Evolutionary conservation across 495 filamentous ascomycete genomes (phyloP).

Genomic region (Aspergillus ellipticus): DNA sequence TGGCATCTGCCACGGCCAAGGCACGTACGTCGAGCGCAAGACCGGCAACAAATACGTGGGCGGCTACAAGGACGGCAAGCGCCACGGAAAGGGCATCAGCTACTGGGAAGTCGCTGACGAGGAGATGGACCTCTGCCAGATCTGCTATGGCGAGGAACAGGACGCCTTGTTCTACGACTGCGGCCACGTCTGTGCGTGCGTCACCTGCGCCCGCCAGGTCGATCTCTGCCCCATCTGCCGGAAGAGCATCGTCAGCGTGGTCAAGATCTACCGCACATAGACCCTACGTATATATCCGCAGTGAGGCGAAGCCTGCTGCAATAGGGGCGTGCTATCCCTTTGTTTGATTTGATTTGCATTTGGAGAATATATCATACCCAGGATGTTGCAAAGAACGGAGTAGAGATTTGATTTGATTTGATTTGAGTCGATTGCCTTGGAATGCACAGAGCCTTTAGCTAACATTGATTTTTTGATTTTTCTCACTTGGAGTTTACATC

Average conservation of each 20-base stretch:
- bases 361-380: slow-evolving; percentile 23
- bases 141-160: slow-evolving; percentile 61
- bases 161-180: slow-evolving; percentile 64
- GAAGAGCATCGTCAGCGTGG: slow-evolving; percentile 53
- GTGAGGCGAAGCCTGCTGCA: slow-evolving; percentile 2
- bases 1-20: slow-evolving; percentile 56
- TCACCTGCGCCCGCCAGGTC: slow-evolving; percentile 59
- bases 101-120: slow-evolving; percentile 61
- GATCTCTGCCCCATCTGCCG: slow-evolving; percentile 64
- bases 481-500: too few species aligned
- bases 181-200: slow-evolving; percentile 62
- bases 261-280: slow-evolving; percentile 54
- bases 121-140: slow-evolving; percentile 58
- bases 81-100: slow-evolving; percentile 60
- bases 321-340: slow-evolving; percentile 4
- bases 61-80: slow-evolving; percentile 59
- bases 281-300: slow-evolving; percentile 2
- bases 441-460: neutral
- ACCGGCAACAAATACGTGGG: slow-evolving; percentile 64
- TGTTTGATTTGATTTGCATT: slow-evolving; percentile 8
- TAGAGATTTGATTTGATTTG: neutral
- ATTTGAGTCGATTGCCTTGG: neutral
- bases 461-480: neutral
- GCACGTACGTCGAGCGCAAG: slow-evolving; percentile 53
- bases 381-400: slow-evolving; percentile 7